Evolutionary conservation across 768 basidiomycete species (phyloP).

Genomic region (Boletus reticulatus): DNA sequence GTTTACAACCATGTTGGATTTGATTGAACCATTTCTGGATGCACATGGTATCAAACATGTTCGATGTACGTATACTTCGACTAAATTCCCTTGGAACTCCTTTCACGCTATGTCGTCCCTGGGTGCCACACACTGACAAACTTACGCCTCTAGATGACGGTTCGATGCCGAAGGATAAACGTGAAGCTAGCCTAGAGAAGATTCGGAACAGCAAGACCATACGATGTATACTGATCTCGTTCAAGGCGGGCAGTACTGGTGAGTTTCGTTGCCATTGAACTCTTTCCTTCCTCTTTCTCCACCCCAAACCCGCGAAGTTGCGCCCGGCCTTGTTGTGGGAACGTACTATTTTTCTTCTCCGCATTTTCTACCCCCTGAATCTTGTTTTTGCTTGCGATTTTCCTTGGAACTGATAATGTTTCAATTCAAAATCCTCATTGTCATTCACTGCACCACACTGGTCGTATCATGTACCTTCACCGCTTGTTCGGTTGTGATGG

Average conservation of each 20-base stretch:
- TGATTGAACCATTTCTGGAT: slow-evolving; percentile 82
- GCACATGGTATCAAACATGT: slow-evolving; percentile 68
- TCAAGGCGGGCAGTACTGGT: slow-evolving; percentile 97
- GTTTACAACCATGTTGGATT: slow-evolving; percentile 83
- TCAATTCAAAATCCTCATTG: background rate
- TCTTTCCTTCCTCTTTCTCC: background rate
- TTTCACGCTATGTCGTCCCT: background rate
- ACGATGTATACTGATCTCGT: slow-evolving; percentile 88
- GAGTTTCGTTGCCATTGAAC: slow-evolving; percentile 14
- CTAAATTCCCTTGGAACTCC: background rate
- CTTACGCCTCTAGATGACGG: slow-evolving; percentile 72
- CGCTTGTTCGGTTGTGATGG: slow-evolving; percentile 1
- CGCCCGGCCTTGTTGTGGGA: background rate
- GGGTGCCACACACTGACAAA: slow-evolving; percentile 2
- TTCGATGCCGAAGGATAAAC: slow-evolving; percentile 71
- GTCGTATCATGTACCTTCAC: background rate
- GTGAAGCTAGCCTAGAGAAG: slow-evolving; percentile 69
- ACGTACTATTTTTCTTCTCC: background rate
- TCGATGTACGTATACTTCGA: slow-evolving; percentile 64
- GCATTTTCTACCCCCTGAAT: background rate
- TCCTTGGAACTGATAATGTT: slow-evolving; percentile 13
- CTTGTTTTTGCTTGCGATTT: background rate
- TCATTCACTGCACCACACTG: background rate
- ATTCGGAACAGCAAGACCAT: slow-evolving; percentile 61
- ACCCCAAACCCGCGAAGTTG: background rate